Evolutionary conservation across 2,329 filamentous ascomycete genomes (phyloP), one percentile per base, ranked within the genome.

Genomic region (Pyricularia pennisetigena): DNA sequence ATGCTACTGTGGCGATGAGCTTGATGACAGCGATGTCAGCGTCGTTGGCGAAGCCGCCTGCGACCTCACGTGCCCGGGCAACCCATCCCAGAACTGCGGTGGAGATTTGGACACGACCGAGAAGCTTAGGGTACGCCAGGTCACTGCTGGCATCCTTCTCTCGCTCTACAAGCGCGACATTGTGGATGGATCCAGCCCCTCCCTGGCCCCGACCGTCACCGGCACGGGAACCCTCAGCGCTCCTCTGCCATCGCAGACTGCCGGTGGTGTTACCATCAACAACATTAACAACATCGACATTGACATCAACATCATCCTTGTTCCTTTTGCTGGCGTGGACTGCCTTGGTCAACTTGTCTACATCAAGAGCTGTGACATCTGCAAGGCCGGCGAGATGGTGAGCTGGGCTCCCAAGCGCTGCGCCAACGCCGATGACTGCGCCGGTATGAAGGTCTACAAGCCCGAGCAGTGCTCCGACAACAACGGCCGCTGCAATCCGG

Each of bases 1-100:
- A 35, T 66, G 64, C 64, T 66, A 49, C 64, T 66, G 64, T 30
- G 64, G 35, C 20, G 41, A 66, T 30, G 64, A 49, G 32, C 57
- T 61, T n/a, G 32, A 66, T 9, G 64, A 24, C 6, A 16, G 12
- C 24, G 8, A 35, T 9, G 16, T 66, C 23, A 66, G n/a, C 64
- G 26, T 35, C 64, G 64, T 66, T 14, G 23, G 14, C 4, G 14
- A 66, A 2, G 35, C n/a, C n/a, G 8, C 14, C 5, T 66, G 64
- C n/a, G 64, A 66, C 64, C 26, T 20, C 8, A 30, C 35, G 2
- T 66, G 64, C 35, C 64, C 64, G 6, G 64, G 64, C 7, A 66
- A 66, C 35, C n/a, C n/a, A 24, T 14, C 3, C n/a, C 64, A 66
- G 35, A 9, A 26, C 26, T 66, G 64, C 64, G 64, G 64, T 28